These are phyloP conservation scores for Dryadomyces quercus-mongolicae DNA, from an alignment of 2,329 filamentous ascomycete species.

Conservation along the genomic window DNA sequence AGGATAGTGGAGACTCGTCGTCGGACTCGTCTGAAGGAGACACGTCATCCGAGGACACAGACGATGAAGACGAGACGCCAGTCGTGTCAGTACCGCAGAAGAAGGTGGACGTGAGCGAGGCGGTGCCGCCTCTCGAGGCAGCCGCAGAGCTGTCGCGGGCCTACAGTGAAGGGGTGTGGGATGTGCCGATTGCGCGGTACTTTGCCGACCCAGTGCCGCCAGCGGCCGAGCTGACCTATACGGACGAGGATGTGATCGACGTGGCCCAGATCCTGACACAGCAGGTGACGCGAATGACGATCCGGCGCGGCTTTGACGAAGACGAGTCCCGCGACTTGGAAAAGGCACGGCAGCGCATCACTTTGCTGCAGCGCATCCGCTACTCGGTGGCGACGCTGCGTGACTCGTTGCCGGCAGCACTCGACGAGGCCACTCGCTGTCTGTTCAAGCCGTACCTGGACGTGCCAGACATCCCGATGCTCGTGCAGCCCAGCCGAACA, in stretches of 20 bases:
- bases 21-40: constrained; percentile 1
- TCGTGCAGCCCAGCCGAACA: constrained; percentile 38
- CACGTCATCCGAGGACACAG: constrained; percentile 12
- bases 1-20: constrained; percentile 8
- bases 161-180: constrained; percentile 33
- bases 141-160: constrained; percentile 37
- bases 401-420: constrained; percentile 28
- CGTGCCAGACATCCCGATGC: constrained; percentile 42
- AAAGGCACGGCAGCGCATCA: constrained; percentile 22
- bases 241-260: constrained; percentile 50
- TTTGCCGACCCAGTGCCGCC: constrained; percentile 48
- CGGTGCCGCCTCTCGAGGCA: constrained; percentile 29
- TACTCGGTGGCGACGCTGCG: constrained; percentile 36
- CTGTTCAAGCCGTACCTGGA: constrained; percentile 40
- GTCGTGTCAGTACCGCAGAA: constrained; percentile 28
- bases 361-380: constrained; percentile 30
- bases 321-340: constrained; percentile 25
- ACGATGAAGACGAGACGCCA: constrained; percentile 39
- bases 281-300: constrained; percentile 37
- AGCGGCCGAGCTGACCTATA: constrained; percentile 28
- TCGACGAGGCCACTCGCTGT: constrained; percentile 29
- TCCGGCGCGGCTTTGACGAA: constrained; percentile 7
- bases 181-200: constrained; percentile 39
- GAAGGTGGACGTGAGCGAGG: neutral
- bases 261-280: constrained; percentile 62